Conservation (phyloP, 78 protist genomes). For the Mantamonas sphyraenae region DNA sequence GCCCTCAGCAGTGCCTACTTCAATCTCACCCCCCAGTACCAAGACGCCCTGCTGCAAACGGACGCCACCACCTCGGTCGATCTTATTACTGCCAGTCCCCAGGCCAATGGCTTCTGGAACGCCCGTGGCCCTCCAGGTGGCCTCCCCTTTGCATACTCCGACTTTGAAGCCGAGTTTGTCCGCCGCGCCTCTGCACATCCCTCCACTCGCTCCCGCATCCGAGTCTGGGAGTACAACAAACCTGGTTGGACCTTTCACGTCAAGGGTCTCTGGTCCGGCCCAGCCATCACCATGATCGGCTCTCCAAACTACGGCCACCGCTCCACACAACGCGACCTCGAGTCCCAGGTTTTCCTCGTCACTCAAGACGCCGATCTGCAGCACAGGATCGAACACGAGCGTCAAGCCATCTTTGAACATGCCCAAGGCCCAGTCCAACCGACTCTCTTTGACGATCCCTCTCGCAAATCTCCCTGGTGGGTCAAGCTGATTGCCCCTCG, state of each 20-base stretch:
- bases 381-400: no score
- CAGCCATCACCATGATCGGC: background rate
- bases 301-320: conserved; percentile 10
- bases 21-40: background rate
- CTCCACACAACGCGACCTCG: conserved; percentile 9
- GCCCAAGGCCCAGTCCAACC: no score
- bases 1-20: background rate
- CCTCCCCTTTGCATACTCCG: background rate
- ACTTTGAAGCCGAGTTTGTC: no score
- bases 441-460: no score
- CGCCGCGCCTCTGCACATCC: background rate
- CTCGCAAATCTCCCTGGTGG: no score
- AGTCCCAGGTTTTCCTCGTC: background rate
- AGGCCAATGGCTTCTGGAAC: background rate
- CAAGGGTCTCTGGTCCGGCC: conserved; percentile 10
- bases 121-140: background rate
- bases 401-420: no score
- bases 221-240: background rate
- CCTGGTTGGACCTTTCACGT: conserved; percentile 9
- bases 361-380: no score
- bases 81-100: background rate
- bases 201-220: background rate
- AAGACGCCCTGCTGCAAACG: background rate
- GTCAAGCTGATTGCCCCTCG: no score
- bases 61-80: no score